Conservation (phyloP, 2,329 filamentous ascomycete genomes). For the Ophiostoma tasmaniense region DNA sequence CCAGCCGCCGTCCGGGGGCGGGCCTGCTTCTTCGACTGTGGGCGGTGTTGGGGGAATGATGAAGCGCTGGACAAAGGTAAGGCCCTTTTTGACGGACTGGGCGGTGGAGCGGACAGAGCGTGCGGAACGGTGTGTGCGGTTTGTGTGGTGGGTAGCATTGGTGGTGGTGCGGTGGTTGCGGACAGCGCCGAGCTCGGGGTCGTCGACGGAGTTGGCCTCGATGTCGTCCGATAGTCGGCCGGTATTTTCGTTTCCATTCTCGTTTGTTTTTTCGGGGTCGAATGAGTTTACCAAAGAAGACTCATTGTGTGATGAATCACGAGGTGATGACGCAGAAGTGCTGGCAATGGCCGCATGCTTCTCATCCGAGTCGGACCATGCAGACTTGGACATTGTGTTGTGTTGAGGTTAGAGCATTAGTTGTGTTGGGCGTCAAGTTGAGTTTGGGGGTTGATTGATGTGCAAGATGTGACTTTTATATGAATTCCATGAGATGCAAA, state of each 20-base stretch:
- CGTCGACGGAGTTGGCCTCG: neutral
- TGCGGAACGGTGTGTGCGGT: neutral
- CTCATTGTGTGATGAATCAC: neutral
- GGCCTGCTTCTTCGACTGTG: slow-evolving; percentile 5
- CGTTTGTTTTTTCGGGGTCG: neutral
- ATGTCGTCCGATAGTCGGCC: neutral
- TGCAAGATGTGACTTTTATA: neutral
- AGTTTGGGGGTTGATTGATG: too few relatives aligned
- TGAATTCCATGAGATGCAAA: neutral
- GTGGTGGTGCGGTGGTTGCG: neutral
- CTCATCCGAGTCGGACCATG: slow-evolving; percentile 4
- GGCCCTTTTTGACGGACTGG: neutral
- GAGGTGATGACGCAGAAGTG: neutral
- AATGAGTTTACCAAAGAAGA: neutral
- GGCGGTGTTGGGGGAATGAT: slow-evolving; percentile 6
- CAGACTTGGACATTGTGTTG: neutral
- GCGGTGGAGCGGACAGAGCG: neutral
- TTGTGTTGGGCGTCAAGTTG: too few relatives aligned
- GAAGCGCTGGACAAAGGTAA: slow-evolving; percentile 4
- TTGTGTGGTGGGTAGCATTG: neutral
- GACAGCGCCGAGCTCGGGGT: slow-evolving; percentile 5
- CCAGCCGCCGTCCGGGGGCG: slow-evolving; percentile 14
- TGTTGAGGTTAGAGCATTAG: too few relatives aligned
- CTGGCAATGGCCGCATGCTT: neutral
- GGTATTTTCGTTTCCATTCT: neutral